Evolutionary conservation across 2,329 filamentous ascomycete species (phyloP).

Genomic region (Aspergillus tanneri): DNA sequence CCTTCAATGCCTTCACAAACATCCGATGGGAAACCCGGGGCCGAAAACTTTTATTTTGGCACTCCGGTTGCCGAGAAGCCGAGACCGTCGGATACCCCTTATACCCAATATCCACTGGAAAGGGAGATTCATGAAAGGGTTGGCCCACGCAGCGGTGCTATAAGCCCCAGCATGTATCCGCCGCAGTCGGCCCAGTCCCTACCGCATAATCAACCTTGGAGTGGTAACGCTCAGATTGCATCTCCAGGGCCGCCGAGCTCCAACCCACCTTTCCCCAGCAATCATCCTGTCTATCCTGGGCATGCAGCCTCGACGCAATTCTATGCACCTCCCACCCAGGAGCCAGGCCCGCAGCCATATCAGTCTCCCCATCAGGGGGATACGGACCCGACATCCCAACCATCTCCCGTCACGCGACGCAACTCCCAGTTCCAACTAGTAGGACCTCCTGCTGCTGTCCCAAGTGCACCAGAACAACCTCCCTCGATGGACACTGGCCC

Average conservation of each 20-base stretch:
- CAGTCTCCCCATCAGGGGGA: constrained; percentile 21
- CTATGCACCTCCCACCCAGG: constrained; percentile 19
- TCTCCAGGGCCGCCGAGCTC: constrained; percentile 22
- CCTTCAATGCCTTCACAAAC: constrained; percentile 63
- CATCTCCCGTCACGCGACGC: constrained; percentile 22
- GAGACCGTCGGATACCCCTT: constrained; percentile 52
- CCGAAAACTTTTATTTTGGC: constrained; percentile 80
- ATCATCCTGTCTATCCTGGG: constrained; percentile 17
- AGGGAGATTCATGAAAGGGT: constrained; percentile 14
- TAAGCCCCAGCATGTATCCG: constrained; percentile 24
- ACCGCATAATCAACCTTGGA: constrained; percentile 23
- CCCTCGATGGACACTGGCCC: constrained; percentile 15
- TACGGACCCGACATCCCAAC: constrained; percentile 20
- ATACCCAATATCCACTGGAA: constrained; percentile 44
- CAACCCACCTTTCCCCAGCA: constrained; percentile 16
- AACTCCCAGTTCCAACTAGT: constrained; percentile 27
- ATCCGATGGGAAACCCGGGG: constrained; percentile 51
- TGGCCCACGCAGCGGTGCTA: constrained; percentile 13
- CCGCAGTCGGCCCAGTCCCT: constrained; percentile 17
- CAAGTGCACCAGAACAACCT: constrained; percentile 19
- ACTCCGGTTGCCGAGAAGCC: constrained; percentile 55
- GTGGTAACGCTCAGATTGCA: constrained; percentile 19
- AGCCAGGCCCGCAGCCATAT: constrained; percentile 18
- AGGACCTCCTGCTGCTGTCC: constrained; percentile 10
- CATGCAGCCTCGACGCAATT: constrained; percentile 18